Conservation (phyloP, 768 basidiomycete genomes). For the Sporobolomyces roseus region DNA sequence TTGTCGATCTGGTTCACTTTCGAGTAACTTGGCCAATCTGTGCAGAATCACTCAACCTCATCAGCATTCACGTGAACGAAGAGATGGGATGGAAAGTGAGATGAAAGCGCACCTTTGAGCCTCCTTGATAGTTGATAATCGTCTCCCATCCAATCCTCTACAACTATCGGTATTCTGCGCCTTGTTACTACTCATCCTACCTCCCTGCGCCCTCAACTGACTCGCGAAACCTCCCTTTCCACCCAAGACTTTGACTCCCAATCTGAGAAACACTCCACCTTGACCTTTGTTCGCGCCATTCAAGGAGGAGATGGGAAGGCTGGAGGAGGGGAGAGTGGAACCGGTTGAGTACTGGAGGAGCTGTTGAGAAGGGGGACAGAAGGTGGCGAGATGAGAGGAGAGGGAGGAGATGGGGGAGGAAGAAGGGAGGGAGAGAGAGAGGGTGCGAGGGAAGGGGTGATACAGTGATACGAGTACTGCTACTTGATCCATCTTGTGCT, state of each 20-base stretch:
- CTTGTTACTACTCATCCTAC: conserved; percentile 94
- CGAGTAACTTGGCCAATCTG: conserved; percentile 80
- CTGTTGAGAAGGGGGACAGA: conserved; percentile 7
- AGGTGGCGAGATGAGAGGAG: conserved; percentile 12
- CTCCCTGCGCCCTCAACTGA: conserved; percentile 92
- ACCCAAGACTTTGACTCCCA: conserved; percentile 71
- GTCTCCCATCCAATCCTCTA: conserved; percentile 78
- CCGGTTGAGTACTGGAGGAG: conserved; percentile 25
- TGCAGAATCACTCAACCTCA: background rate
- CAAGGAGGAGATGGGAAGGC: background rate
- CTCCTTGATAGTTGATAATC: conserved; percentile 90
- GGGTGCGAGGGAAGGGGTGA: conserved; percentile 25
- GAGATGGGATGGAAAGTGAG: background rate
- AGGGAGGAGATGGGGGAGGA: conserved; percentile 21
- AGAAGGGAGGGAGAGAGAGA: conserved; percentile 27
- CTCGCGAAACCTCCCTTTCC: conserved; percentile 98
- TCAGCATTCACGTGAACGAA: background rate
- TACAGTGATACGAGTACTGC: conserved; percentile 21
- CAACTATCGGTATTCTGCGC: conserved; percentile 69
- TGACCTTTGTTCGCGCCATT: background rate
- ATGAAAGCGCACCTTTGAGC: conserved; percentile 72
- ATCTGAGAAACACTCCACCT: conserved; percentile 61
- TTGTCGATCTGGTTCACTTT: conserved; percentile 70
- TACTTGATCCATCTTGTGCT: background rate
- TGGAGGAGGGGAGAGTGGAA: conserved; percentile 9